Conservation (phyloP, 306 rosid species). For the Vigna mungo region DNA sequence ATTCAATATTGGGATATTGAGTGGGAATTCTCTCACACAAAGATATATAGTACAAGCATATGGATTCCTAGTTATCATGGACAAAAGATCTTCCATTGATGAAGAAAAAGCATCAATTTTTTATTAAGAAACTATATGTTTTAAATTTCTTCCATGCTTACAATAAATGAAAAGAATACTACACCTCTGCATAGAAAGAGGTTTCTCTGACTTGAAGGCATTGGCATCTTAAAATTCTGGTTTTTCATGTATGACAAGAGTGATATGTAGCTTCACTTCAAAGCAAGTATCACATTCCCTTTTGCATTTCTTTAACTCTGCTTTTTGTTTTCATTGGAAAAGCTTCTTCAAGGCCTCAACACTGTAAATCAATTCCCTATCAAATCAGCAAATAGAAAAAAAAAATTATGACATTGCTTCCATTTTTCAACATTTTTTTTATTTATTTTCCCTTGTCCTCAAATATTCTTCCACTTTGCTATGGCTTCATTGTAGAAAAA, state of each 20-base stretch:
- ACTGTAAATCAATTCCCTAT: constrained; percentile 36
- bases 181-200: constrained; percentile 21
- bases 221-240: constrained; percentile 41
- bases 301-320: not conserved
- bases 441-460: constrained; percentile 1
- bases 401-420: not conserved
- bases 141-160: not conserved
- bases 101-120: constrained; percentile 23
- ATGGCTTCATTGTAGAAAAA: constrained; percentile 30
- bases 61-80: not conserved
- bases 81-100: not conserved
- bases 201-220: constrained; percentile 49
- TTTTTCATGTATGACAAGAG: constrained; percentile 36
- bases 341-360: constrained; percentile 35
- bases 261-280: constrained; percentile 46
- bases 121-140: not conserved
- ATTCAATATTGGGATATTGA: not conserved
- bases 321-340: constrained; percentile 13
- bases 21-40: not conserved
- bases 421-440: not conserved
- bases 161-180: constrained; percentile 40
- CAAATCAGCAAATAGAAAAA: not conserved
- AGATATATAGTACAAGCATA: not conserved
- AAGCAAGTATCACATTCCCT: constrained; percentile 60
- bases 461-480: not conserved